These are phyloP conservation scores for Mortierella sp. DNA, from an alignment of 371 early-diverging fungal species.

Conservation along the genomic window DNA sequence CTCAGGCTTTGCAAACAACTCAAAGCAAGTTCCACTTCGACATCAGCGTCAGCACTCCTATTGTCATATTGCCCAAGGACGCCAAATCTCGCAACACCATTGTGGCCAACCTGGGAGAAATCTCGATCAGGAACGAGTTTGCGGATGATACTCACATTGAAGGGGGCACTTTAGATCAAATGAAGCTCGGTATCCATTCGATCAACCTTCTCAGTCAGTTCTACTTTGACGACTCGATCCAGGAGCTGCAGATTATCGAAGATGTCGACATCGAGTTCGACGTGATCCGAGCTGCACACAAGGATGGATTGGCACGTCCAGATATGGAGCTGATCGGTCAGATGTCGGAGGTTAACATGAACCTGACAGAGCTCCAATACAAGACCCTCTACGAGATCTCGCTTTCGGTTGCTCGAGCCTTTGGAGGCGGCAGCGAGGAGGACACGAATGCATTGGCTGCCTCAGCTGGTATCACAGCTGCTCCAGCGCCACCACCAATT, in stretches of 20 bases:
- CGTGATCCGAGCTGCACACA: constrained; percentile 62
- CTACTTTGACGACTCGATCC: constrained; percentile 50
- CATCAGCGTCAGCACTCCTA: constrained; percentile 88
- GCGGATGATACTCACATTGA: constrained; percentile 51
- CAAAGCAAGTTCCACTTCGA: constrained; percentile 88
- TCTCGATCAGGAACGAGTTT: constrained; percentile 87
- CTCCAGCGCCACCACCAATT: constrained; percentile 28
- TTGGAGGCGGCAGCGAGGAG: constrained; percentile 60
- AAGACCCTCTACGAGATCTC: constrained; percentile 77
- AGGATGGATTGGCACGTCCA: constrained; percentile 58
- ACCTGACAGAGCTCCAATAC: constrained; percentile 87
- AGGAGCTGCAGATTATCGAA: constrained; percentile 83
- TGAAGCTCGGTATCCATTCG: constrained; percentile 77
- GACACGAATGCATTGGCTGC: constrained; percentile 48
- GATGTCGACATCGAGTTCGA: constrained; percentile 85
- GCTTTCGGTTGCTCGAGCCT: constrained; percentile 70
- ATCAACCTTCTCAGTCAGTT: constrained; percentile 79
- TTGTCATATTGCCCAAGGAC: constrained; percentile 88
- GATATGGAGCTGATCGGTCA: constrained; percentile 68
- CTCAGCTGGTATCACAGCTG: constrained; percentile 43
- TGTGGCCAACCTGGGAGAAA: constrained; percentile 90
- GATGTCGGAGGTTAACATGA: constrained; percentile 85
- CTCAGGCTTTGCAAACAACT: constrained; percentile 83
- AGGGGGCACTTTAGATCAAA: constrained; percentile 63
- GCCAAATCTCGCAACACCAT: constrained; percentile 70